These are phyloP conservation scores for Lecanicillium sp. DNA, from an alignment of 2,329 filamentous ascomycete species.

Conservation along the genomic window DNA sequence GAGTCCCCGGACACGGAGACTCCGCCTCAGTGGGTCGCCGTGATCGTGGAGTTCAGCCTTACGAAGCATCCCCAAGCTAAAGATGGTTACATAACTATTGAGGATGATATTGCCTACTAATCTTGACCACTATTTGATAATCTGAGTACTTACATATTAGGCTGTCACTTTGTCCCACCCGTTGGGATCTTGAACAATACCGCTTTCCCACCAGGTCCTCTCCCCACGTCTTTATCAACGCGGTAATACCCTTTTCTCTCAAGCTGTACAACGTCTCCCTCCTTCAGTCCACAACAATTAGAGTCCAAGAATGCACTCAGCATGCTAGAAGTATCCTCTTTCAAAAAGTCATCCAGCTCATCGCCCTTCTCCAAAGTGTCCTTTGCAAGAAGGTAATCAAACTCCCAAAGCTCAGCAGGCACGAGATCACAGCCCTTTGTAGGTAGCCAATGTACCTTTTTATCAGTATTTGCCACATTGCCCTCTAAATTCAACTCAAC, in stretches of 20 bases:
- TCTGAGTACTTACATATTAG: no score
- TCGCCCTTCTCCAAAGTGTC: not conserved
- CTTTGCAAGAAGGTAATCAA: not conserved
- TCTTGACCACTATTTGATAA: no score
- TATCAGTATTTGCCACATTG: slow-evolving; percentile 87
- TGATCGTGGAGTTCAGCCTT: no score
- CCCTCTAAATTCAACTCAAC: slow-evolving; percentile 76
- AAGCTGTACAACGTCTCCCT: not conserved
- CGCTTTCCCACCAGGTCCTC: not conserved
- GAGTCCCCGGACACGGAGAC: no score
- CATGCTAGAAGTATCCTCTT: not conserved
- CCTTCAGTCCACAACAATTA: not conserved
- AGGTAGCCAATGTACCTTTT: slow-evolving; percentile 28
- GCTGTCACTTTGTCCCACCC: not conserved
- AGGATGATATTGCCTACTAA: no score
- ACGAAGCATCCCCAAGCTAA: no score
- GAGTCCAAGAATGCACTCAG: not conserved
- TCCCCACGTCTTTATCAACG: not conserved
- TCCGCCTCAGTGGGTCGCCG: no score
- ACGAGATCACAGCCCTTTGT: not conserved
- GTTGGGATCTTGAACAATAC: slow-evolving; percentile 1
- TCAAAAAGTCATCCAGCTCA: not conserved
- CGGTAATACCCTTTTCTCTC: slow-evolving; percentile 2
- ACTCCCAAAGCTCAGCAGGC: not conserved
- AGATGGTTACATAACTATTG: no score